Conservation (phyloP, 1,284 basidiomycete genomes). For the Marasmius fiardii region DNA sequence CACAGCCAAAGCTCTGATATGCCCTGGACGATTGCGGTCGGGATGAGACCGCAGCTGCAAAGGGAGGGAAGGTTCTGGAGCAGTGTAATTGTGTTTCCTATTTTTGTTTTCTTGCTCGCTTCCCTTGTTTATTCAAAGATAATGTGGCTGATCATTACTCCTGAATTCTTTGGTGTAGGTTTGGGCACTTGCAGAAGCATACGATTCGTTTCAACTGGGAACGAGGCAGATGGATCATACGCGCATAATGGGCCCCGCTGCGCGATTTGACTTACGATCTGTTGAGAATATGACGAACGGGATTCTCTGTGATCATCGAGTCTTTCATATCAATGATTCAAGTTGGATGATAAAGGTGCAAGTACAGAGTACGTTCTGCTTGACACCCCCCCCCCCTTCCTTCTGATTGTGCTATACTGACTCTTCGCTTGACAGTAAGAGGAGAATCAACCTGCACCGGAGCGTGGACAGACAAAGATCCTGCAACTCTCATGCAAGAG, state of each 20-base stretch:
- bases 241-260: not conserved
- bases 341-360: not conserved
- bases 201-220: not conserved
- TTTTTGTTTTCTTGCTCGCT: too few species aligned
- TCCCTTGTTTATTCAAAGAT: too few species aligned
- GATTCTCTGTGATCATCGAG: not conserved
- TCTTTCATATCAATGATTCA: not conserved
- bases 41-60: not conserved
- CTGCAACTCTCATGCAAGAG: not conserved
- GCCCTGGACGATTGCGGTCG: not conserved
- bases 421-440: not conserved
- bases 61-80: not conserved
- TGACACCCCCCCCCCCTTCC: not conserved
- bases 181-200: not conserved
- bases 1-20: not conserved
- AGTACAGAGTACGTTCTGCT: not conserved
- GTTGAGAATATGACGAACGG: constrained; percentile 1
- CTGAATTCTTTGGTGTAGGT: not conserved
- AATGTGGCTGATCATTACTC: too few species aligned
- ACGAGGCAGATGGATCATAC: not conserved
- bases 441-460: not conserved
- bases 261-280: not conserved
- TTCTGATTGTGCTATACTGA: not conserved
- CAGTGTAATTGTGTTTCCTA: not conserved
- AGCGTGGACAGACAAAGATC: not conserved